Evolutionary conservation across 2,329 filamentous ascomycete genomes (phyloP), one percentile per base, ranked within the genome.

Genomic region (Penicillium sp.): DNA sequence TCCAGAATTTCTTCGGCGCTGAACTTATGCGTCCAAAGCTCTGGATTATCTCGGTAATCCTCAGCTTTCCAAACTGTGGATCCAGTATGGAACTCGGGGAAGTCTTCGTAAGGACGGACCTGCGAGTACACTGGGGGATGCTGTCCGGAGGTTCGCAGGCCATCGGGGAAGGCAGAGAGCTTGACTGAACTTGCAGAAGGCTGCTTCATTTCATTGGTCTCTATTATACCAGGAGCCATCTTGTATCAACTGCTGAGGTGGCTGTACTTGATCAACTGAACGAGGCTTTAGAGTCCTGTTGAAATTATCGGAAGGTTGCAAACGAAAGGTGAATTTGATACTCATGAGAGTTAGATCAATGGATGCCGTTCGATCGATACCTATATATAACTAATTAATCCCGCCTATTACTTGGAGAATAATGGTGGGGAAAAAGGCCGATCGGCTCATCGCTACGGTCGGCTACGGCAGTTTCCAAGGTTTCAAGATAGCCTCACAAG

Each of bases 11-110:
- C 88, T 1, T 83, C 79, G 0, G 78, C 72, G 1, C 80, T 86
- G 69, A 92, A 89, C 10, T 75, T 74, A 72, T 91, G 88, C 5
- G 86, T 85, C 89, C 89, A 92, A 69, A 80, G 80, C 62, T 88
- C 84, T 0, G 86, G 83, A 64, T 81, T 77, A 63, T 80, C 70
- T 49, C 75, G 76, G 67, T 86, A 89, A 44, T 89, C 85, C 27
- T 84, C 81, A 10, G 81, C 80, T 49, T 81, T 79, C 89, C 89
- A 92, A 14, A 89, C 83, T 0, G 88, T 91, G 2, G 83, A 82
- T 7, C 88, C 89, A 0, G 78, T 79, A 66, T 91, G 90, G 54
- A 85, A 75, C 55, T 83, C 83, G 39, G 89, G 89, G 63, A 91
- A 92, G 10, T 81, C 80, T 0, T 79, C 76, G 71, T 90, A 92